Percentiles rank a stretch among this genome's conserved stretches.
These are phyloP conservation scores for Ephemerocybe angulata DNA, from an alignment of 768 basidiomycete species.

Conservation along the genomic window DNA sequence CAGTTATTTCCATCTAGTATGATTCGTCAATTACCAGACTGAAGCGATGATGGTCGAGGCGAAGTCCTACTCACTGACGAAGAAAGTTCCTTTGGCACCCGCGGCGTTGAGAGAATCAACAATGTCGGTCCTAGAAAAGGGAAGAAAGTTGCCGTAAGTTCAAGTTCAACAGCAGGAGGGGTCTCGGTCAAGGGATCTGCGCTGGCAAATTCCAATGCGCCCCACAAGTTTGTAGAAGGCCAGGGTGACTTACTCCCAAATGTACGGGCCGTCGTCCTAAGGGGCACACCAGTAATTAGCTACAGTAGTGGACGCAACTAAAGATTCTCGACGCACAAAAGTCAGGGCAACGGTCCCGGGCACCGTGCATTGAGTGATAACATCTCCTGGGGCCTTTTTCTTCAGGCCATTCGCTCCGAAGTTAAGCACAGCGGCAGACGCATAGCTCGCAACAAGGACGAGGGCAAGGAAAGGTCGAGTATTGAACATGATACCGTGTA, in stretches of 20 bases:
- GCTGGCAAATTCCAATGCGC: too few relatives aligned
- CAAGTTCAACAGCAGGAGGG: too few relatives aligned
- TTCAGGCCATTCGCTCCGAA: too few relatives aligned
- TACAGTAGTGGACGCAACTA: background rate
- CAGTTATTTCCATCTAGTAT: conserved; percentile 33
- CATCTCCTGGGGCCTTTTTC: conserved; percentile 4
- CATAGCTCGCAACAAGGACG: too few relatives aligned
- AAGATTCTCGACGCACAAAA: conserved; percentile 30
- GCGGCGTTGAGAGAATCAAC: conserved; percentile 23
- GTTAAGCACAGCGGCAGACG: too few relatives aligned
- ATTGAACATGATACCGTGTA: too few relatives aligned
- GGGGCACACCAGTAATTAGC: background rate
- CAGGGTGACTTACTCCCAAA: conserved; percentile 24
- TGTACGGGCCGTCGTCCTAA: conserved; percentile 35
- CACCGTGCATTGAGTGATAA: conserved; percentile 31
- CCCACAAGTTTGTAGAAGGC: background rate
- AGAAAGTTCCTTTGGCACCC: conserved; percentile 39
- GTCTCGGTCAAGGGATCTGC: too few relatives aligned
- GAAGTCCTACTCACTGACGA: conserved; percentile 34
- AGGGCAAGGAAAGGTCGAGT: too few relatives aligned
- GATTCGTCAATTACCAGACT: background rate
- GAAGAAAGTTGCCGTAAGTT: too few relatives aligned
- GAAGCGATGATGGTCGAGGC: background rate
- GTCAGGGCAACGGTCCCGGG: conserved; percentile 38
- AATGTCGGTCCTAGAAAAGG: conserved; percentile 27